phyloP scores from a whole-genome alignment of 2,329 filamentous ascomycete genomes.

The Tolypocladium ophioglossoides region DNA sequence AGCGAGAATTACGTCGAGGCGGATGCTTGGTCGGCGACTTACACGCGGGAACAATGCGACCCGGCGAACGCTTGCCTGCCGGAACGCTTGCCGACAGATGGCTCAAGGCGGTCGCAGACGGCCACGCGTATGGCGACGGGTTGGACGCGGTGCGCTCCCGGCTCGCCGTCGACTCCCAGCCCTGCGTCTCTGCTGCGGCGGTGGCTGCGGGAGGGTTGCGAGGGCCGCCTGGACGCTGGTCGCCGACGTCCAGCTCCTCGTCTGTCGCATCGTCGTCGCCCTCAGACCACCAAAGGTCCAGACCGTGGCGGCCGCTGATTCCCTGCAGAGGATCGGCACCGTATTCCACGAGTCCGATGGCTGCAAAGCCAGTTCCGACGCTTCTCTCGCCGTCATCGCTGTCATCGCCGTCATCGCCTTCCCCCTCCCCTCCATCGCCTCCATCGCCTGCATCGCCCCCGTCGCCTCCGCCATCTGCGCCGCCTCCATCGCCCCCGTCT shows the following conservation, averaged over 20 bases:
- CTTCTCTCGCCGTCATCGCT: neutral
- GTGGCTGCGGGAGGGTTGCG: neutral
- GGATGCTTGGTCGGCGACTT: neutral
- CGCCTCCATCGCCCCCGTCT: neutral
- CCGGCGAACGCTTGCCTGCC: no score
- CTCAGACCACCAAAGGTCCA: neutral
- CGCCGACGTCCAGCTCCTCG: neutral
- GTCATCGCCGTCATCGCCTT: neutral
- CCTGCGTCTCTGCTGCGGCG: neutral
- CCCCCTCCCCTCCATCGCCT: neutral
- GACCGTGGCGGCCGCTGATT: no score
- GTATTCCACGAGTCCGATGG: neutral
- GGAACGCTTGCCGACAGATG: neutral
- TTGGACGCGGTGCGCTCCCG: neutral
- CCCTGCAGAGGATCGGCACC: no score
- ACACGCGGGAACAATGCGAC: no score
- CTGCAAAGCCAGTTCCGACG: neutral
- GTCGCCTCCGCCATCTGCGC: neutral
- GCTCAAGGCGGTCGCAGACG: neutral
- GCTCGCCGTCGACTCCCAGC: constrained; percentile 1
- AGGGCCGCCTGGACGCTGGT: neutral
- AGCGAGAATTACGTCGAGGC: neutral
- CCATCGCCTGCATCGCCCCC: neutral
- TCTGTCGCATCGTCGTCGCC: neutral
- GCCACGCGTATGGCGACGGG: neutral